Evolutionary conservation across 805 yeast genomes (phyloP).

Genomic region (Candida wancherniae): DNA sequence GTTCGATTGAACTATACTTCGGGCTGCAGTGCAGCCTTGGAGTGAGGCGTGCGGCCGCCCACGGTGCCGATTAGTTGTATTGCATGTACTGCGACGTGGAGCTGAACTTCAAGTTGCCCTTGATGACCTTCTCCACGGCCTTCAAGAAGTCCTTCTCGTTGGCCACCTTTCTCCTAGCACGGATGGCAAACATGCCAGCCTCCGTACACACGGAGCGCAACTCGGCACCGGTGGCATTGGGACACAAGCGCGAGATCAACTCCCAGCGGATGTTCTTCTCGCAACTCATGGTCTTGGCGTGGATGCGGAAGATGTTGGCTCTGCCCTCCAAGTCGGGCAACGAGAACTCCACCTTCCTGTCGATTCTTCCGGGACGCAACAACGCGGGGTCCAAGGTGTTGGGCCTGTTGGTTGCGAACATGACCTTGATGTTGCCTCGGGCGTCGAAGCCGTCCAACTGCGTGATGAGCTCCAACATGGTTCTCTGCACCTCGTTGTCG

Average conservation of each 20-base stretch:
- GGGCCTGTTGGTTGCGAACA: constrained; percentile 99
- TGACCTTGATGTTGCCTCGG: constrained; percentile 96
- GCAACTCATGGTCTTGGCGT: constrained; percentile 95
- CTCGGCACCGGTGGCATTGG: constrained; percentile 98
- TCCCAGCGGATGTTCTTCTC: constrained; percentile 99
- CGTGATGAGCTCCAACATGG: constrained; percentile 96
- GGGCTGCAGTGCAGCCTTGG: no score
- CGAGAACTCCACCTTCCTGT: constrained; percentile 95
- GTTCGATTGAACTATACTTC: no score
- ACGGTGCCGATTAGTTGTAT: constrained; percentile 62
- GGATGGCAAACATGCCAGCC: constrained; percentile 99
- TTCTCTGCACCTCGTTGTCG: constrained; percentile 97
- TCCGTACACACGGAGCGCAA: constrained; percentile 97
- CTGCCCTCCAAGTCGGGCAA: constrained; percentile 97
- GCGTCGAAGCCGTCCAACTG: constrained; percentile 99
- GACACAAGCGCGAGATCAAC: constrained; percentile 92
- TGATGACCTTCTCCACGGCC: constrained; percentile 97
- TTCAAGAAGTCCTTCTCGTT: constrained; percentile 96
- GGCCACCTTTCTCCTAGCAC: constrained; percentile 97
- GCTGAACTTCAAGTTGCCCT: constrained; percentile 96
- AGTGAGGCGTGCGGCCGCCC: no score
- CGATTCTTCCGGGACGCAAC: constrained; percentile 97
- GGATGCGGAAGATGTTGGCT: constrained; percentile 95
- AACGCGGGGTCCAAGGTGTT: constrained; percentile 97
- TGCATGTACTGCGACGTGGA: constrained; percentile 98